phyloP scores from a whole-genome alignment of 306 rosid genomes.

The Castanea crenata region DNA sequence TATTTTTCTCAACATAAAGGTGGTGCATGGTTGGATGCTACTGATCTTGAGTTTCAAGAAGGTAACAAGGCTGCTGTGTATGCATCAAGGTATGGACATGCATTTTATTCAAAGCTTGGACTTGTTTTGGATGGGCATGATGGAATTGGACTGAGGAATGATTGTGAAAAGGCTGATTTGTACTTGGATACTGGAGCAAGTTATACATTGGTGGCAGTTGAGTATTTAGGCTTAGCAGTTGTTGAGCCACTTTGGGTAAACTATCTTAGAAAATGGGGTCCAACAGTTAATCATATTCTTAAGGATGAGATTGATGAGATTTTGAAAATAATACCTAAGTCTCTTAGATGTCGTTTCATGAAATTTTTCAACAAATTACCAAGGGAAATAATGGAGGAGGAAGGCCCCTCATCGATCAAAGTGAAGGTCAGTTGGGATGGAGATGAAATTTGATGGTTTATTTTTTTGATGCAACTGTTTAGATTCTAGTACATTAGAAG shows the following conservation, averaged over 20 bases:
- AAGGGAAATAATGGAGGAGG: too few relatives aligned
- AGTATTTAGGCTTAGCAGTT: slow-evolving; percentile 20
- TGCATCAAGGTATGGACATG: slow-evolving; percentile 66
- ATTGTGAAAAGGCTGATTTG: slow-evolving; percentile 43
- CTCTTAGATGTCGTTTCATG: too few relatives aligned
- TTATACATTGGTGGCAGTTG: slow-evolving; percentile 40
- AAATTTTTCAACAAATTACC: too few relatives aligned
- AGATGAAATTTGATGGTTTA: too few relatives aligned
- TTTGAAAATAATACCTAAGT: too few relatives aligned
- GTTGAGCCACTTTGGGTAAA: slow-evolving; percentile 64
- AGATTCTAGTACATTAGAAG: too few relatives aligned
- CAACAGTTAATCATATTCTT: slow-evolving; percentile 40
- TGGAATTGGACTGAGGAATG: slow-evolving; percentile 60
- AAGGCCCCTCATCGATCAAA: too few relatives aligned
- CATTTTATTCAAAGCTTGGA: slow-evolving; percentile 54
- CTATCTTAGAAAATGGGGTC: slow-evolving; percentile 69
- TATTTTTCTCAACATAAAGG: slow-evolving; percentile 65
- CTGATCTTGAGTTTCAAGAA: slow-evolving; percentile 47
- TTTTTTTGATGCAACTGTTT: too few relatives aligned
- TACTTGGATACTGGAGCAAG: slow-evolving; percentile 39
- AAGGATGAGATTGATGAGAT: slow-evolving; percentile 24
- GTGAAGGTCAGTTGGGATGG: too few relatives aligned
- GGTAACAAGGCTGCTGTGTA: slow-evolving; percentile 49
- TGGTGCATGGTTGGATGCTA: slow-evolving; percentile 64
- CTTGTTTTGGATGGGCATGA: slow-evolving; percentile 57